Base-by-base conservation (phyloP, 2,329 filamentous ascomycete genomes). In the Pochonia chlamydosporia region DNA sequence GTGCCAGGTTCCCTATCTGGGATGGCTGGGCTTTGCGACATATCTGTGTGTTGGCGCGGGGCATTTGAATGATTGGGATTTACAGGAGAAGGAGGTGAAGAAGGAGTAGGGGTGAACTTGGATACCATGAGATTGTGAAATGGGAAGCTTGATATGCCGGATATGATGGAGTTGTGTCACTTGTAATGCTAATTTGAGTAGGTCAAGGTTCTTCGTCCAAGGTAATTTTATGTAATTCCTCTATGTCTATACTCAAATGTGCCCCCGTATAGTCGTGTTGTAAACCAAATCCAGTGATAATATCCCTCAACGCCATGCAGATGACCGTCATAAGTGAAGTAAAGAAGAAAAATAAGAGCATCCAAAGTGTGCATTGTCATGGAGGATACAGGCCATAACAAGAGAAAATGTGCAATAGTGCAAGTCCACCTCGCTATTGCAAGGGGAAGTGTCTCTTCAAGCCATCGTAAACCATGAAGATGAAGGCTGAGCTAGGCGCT, bases 401-500 rank as follows among this genome's bases (percentile, higher is more conserved):
- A 26, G 11, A 24, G 21, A 35, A 4, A 44, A 18, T 28, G 39
- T 33, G 40, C 7, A 24, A 44, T 30, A 25, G 6, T 20, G 11
- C 5, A 2, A 23, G 10, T 10, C 24, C 8, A 13, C 6, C 3
- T n/a, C 5, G 11, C 51, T 55, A 68, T 49, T 69, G 66, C 54
- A 79, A 57, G 28, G 78, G 74, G 59, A 93, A 76, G 56, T 81
- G 72, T 53, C 74, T 76, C 70, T 90, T 90, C 65, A 99, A 67
- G 13, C 84, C 86, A 68, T 97, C 93, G 63, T 91, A 97, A 51
- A 97, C 83, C 52, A 93, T 91, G 61, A 99, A 99, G 51, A 99
- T 99, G 61, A 97, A 90, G 7, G 93, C 93, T n/a, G 91, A 96
- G 66, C 91, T 96, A 3, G 93, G 93, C 26, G 90, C 91, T 30